Base-by-base conservation (phyloP, 2,329 filamentous ascomycete genomes). In the Didymella pomorum region DNA sequence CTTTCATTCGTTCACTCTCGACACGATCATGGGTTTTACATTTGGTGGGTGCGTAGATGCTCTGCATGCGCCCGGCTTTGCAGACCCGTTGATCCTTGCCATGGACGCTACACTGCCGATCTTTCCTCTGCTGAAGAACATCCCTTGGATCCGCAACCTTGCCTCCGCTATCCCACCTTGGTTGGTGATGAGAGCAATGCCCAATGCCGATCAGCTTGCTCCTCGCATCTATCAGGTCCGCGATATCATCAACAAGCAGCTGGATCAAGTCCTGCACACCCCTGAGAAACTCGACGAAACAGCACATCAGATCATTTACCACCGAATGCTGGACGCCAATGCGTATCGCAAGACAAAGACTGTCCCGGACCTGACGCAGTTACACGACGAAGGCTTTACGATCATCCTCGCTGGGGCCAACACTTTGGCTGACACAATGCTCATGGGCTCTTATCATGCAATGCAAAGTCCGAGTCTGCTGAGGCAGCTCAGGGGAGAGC, bases 151-250 rank as follows among this genome's bases (percentile, higher is more conserved):
- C 5, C 33, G 46, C 23, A 49, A 26, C n/a, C 10, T 49, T 11
- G 46, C 33, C 10, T 49, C 21, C 23, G 31, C 46, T 9, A 29
- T 49, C 9, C 46, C 46, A 9, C 23, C 46, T 18, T 49, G 46
- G 33, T n/a, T 49, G 33, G 33, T 49, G 3, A 49, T 49, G 46
- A 49, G 28, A 25, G 46, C 33, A 3, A 49, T 49, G 46, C 46
- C 46, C 16, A 49, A 49, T 7, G 33, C 46, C 4, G 25, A 49
- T 14, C 6, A 49, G 25, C 33, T 49, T n/a, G 46, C 46, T 39
- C 46, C 46, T 20, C 46, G 46, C n/a, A 49, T 49, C 11, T 49
- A 49, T 20, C 46, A 49, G 11, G 46, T 49, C 26, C 46, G 46
- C 21, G 46, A 49, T 16, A 49, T 49, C 14, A 49, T 41, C 46